These are phyloP conservation scores for Raddia guianensis DNA, from an alignment of 176 grass and related monocot species.

Conservation along the genomic window DNA sequence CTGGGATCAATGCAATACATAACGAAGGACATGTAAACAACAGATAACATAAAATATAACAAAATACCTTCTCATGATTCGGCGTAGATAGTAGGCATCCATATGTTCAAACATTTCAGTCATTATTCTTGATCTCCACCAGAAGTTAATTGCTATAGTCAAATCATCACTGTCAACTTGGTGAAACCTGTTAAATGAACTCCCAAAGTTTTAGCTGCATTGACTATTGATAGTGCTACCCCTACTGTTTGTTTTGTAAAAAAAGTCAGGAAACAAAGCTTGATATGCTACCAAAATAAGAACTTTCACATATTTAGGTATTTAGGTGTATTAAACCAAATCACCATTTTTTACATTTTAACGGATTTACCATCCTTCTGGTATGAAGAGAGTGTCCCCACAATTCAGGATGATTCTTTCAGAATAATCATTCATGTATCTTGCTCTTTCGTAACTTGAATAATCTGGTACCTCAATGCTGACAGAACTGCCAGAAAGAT, in stretches of 20 bases:
- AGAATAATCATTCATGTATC: slow-evolving; percentile 68
- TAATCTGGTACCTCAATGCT: slow-evolving; percentile 73
- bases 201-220: slow-evolving; percentile 7
- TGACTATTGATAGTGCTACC: not conserved
- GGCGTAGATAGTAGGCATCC: slow-evolving; percentile 92
- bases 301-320: not conserved
- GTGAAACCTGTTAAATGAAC: slow-evolving; percentile 81
- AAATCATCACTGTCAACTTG: slow-evolving; percentile 97
- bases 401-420: slow-evolving; percentile 66
- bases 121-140: slow-evolving; percentile 94
- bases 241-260: slow-evolving; percentile 13
- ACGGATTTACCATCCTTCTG: slow-evolving; percentile 86
- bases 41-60: slow-evolving; percentile 7
- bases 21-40: slow-evolving; percentile 11
- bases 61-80: slow-evolving; percentile 85
- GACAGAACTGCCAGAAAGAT: slow-evolving; percentile 60
- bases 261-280: not conserved
- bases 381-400: slow-evolving; percentile 92
- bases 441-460: slow-evolving; percentile 73
- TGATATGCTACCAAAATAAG: not conserved
- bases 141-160: slow-evolving; percentile 92
- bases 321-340: not conserved
- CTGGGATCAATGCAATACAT: not conserved
- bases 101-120: slow-evolving; percentile 85
- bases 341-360: not conserved